phyloP scores from a whole-genome alignment of 306 rosid genomes.

The Cucurbita moschata region DNA sequence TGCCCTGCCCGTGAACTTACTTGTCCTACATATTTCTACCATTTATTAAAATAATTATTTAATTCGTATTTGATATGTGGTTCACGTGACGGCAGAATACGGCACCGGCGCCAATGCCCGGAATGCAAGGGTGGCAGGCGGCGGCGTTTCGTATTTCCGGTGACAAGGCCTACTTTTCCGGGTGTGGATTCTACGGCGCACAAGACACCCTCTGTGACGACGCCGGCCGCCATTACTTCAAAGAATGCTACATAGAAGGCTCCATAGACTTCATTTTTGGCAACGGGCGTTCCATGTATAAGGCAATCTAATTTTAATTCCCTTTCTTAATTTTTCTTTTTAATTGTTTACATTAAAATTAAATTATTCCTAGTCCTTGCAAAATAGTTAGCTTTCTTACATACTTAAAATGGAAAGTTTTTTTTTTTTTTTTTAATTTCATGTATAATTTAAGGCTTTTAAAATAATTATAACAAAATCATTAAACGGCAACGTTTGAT shows the following conservation, averaged over 20 bases:
- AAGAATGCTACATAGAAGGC: conserved; percentile 76
- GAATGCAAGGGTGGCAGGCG: conserved; percentile 93
- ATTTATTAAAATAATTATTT: too few relatives aligned
- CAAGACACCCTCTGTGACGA: conserved; percentile 89
- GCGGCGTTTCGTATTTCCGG: conserved; percentile 71
- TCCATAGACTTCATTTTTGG: conserved; percentile 91
- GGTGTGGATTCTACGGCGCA: conserved; percentile 76
- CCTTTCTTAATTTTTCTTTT: not conserved
- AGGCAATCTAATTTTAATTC: conserved; percentile 19
- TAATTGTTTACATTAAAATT: too few relatives aligned
- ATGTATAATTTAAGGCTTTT: too few relatives aligned
- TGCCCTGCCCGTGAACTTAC: not conserved
- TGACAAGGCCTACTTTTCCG: conserved; percentile 79
- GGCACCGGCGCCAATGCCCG: conserved; percentile 90
- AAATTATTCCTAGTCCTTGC: not conserved
- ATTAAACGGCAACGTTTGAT: not conserved
- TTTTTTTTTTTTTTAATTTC: too few relatives aligned
- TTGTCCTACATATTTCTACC: too few relatives aligned
- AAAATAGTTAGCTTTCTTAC: not conserved
- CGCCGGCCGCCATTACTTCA: conserved; percentile 91
- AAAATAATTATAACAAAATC: not conserved
- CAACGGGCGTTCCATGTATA: conserved; percentile 84
- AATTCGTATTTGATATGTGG: not conserved
- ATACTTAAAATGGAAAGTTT: not conserved
- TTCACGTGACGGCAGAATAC: conserved; percentile 42